phyloP scores from a whole-genome alignment of 257 asterid species.

The Henckelia pumila region DNA sequence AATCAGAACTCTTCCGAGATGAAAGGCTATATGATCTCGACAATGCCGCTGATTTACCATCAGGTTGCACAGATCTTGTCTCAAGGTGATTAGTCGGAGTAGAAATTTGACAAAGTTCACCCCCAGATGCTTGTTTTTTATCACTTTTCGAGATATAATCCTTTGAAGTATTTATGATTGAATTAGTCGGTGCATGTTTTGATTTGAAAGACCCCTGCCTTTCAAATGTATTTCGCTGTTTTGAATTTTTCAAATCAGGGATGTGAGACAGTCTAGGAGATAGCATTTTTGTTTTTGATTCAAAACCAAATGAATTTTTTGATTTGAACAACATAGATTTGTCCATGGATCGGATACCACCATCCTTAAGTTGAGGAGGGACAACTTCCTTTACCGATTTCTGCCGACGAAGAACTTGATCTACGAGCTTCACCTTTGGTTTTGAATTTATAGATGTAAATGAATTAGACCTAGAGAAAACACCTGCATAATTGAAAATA shows the following conservation, averaged over 20 bases:
- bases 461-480: constrained; percentile 67
- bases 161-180: constrained; percentile 34
- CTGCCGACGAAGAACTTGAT: constrained; percentile 68
- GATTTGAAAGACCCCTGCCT: constrained; percentile 59
- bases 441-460: constrained; percentile 64
- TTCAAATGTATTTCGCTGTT: constrained; percentile 54
- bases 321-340: constrained; percentile 74
- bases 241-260: constrained; percentile 54
- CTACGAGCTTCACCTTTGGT: constrained; percentile 68
- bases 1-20: constrained; percentile 46
- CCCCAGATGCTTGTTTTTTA: constrained; percentile 42
- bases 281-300: constrained; percentile 62
- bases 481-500: constrained; percentile 50
- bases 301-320: constrained; percentile 46
- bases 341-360: constrained; percentile 50
- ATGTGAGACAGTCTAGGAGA: constrained; percentile 54
- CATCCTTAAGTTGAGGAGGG: constrained; percentile 56
- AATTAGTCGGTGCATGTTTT: constrained; percentile 43
- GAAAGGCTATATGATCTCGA: constrained; percentile 57
- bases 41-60: constrained; percentile 41
- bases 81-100: constrained; percentile 42
- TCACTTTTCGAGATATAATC: constrained; percentile 47
- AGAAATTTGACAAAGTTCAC: constrained; percentile 42
- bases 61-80: constrained; percentile 42
- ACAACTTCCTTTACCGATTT: constrained; percentile 56